Evolutionary conservation across 2,329 filamentous ascomycete genomes (phyloP), one percentile per base, ranked within the genome.

Genomic region (Rhytidhysteron rufulum): DNA sequence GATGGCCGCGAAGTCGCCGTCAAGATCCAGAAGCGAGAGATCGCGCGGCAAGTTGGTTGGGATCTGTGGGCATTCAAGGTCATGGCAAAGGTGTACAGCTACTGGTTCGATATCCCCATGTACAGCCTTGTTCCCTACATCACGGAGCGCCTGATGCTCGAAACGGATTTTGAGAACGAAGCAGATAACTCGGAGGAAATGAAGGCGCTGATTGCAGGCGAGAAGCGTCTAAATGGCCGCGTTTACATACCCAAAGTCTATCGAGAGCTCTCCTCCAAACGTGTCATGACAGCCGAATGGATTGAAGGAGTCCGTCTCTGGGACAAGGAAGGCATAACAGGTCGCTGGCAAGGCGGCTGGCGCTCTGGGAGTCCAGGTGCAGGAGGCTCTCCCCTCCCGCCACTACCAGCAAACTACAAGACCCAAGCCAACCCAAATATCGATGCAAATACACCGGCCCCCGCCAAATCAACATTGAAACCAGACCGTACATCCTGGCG

Each of bases 11-110:
- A 96, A 71, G 86, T 97, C 17, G 93, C 93, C 2, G 79, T 98
- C 61, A 98, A 98, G 72, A 83, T 98, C 4, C 93, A 98, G 72
- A 98, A 97, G 71, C 79, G 84, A 37, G 91, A 96, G 73, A 97
- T 98, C 60, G 82, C 80, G 16, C 82, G 85, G 59, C 93, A 97
- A 69, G 86, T 96, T 27, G 82, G 83, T 4, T 95, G 89, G 89
- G 93, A 98, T 73, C 65, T 98, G 38, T 96, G 89, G 89, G 85
- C 90, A 3, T 96, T 96, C 73, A 89, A 89, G 78, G 85, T 89
- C 9, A 85, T 96, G 9, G 83, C 87, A 33, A 82, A 77, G 63
- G 79, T 89, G 20, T 96, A 95, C 60, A 87, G 87, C 1, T 85
- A 78, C 65, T 87, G 83, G 77, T 97, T 97, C 57, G 87, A 95